Evolutionary conservation across 805 yeast genomes (phyloP).

Genomic region (Kregervanrija fluxuum): DNA sequence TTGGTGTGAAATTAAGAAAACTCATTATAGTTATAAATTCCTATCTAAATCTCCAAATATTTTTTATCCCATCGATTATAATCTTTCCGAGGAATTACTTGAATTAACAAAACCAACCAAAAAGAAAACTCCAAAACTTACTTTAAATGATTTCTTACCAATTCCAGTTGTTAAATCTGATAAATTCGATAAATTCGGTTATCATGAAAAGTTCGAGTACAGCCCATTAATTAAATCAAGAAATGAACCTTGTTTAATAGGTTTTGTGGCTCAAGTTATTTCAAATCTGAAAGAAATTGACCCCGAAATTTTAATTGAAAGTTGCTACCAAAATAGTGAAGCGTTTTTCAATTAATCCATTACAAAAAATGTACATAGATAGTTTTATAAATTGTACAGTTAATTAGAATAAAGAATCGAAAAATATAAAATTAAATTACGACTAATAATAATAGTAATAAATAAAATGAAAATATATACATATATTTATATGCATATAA

Average conservation of each 20-base stretch:
- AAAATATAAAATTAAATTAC: not conserved
- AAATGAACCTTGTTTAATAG: slow-evolving; percentile 87
- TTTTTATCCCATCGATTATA: slow-evolving; percentile 39
- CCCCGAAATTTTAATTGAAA: slow-evolving; percentile 37
- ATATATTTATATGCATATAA: not conserved
- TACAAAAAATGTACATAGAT: not conserved
- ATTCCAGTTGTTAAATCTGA: slow-evolving; percentile 63
- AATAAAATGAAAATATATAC: not conserved
- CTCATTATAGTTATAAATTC: slow-evolving; percentile 66
- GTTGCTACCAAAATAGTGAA: slow-evolving; percentile 46
- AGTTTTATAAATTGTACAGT: not conserved
- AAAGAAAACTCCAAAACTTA: slow-evolving; percentile 13
- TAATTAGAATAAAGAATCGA: not conserved
- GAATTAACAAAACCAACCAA: slow-evolving; percentile 9
- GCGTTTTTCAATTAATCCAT: slow-evolving; percentile 32
- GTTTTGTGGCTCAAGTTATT: slow-evolving; percentile 67
- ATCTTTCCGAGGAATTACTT: slow-evolving; percentile 7
- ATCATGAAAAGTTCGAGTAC: slow-evolving; percentile 22
- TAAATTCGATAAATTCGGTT: slow-evolving; percentile 22
- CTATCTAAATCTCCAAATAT: slow-evolving; percentile 50
- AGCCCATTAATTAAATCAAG: slow-evolving; percentile 66
- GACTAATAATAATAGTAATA: not conserved
- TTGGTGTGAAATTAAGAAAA: slow-evolving; percentile 90
- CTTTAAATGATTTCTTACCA: slow-evolving; percentile 48
- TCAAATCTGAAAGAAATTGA: slow-evolving; percentile 40